A percentile compares a stretch with the other conserved stretches of the same genome.
Conservation (phyloP, 345 rosid genomes). For the Eucalyptus decipiens region DNA sequence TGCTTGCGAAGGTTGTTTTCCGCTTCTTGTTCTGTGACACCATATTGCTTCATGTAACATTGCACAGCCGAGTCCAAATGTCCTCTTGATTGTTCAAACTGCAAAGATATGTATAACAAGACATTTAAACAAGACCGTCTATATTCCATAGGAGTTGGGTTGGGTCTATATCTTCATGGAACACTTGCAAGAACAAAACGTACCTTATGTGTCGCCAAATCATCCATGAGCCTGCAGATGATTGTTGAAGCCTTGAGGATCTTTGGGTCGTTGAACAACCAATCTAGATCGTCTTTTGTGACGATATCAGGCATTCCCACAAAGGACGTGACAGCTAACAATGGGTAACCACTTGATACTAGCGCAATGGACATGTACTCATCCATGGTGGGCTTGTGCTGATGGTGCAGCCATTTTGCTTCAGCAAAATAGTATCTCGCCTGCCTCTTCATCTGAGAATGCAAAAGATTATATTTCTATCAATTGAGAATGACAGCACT, state of each 20-base stretch:
- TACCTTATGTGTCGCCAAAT: conserved; percentile 4
- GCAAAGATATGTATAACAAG: not conserved
- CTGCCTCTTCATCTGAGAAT: not conserved
- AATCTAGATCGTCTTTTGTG: conserved; percentile 1
- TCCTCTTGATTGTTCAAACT: not conserved
- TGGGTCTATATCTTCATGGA: not conserved
- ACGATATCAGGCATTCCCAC: not conserved
- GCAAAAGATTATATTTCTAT: not conserved
- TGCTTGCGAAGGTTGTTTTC: not conserved
- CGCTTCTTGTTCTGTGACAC: conserved; percentile 1
- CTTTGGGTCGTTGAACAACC: not conserved
- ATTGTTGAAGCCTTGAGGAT: not conserved
- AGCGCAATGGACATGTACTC: not conserved
- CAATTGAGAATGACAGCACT: not conserved
- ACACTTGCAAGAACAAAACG: not conserved
- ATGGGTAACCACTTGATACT: not conserved
- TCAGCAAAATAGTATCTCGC: not conserved
- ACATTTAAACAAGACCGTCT: not conserved
- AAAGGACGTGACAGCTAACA: not conserved
- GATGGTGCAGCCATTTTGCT: not conserved
- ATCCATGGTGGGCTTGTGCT: not conserved
- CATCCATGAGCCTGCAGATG: conserved; percentile 6
- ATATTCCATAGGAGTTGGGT: not conserved
- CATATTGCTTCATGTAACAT: conserved; percentile 15
- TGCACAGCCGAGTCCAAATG: conserved; percentile 10